These are phyloP conservation scores for Yamadazyma mexicana DNA, from an alignment of 1,139 yeast species.

Conservation along the genomic window DNA sequence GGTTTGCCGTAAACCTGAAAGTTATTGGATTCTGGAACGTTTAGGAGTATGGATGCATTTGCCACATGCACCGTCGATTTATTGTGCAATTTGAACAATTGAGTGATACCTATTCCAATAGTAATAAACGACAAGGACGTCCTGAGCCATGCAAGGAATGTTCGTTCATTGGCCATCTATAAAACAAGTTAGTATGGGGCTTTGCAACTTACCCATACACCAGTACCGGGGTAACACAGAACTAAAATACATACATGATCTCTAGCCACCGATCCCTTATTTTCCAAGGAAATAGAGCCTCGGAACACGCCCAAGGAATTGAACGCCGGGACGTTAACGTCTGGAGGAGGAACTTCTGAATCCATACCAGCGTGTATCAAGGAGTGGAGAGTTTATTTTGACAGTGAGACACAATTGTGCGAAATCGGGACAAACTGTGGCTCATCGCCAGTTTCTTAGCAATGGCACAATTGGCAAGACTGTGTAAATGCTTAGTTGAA, in stretches of 20 bases:
- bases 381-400: no score
- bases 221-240: no score
- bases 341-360: constrained; percentile 2
- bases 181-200: not conserved
- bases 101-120: constrained; percentile 44
- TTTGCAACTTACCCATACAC: not conserved
- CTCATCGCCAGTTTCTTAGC: no score
- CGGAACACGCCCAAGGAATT: constrained; percentile 12
- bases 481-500: no score
- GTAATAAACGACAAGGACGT: constrained; percentile 50
- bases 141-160: constrained; percentile 74
- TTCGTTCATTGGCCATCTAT: constrained; percentile 70
- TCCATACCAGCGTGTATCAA: constrained; percentile 1
- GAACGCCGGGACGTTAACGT: constrained; percentile 13
- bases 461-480: no score
- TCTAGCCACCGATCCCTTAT: constrained; percentile 49
- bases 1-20: constrained; percentile 31
- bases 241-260: constrained; percentile 32
- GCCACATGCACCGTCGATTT: constrained; percentile 20
- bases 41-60: constrained; percentile 12
- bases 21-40: constrained; percentile 6
- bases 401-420: no score
- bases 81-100: constrained; percentile 36
- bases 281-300: constrained; percentile 38
- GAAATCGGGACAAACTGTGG: no score